These are phyloP conservation scores for Aspergillus sp. DNA, from an alignment of 2,329 filamentous ascomycete species.

Conservation along the genomic window DNA sequence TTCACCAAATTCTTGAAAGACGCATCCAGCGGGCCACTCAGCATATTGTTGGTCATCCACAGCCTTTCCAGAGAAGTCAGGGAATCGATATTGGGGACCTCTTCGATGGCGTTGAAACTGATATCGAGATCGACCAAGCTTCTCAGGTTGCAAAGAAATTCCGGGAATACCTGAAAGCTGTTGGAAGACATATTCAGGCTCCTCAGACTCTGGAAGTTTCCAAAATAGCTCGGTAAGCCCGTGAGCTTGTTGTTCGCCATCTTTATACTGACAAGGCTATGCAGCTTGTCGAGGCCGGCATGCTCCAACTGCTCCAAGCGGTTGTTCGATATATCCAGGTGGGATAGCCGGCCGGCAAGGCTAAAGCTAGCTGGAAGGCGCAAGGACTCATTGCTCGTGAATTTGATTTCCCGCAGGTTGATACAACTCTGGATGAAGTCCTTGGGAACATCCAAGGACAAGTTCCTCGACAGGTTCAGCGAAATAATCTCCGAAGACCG, in stretches of 20 bases:
- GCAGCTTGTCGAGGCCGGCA: constrained; percentile 66
- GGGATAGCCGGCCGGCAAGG: constrained; percentile 70
- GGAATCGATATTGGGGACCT: constrained; percentile 68
- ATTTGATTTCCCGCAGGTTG: constrained; percentile 89
- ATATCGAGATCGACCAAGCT: constrained; percentile 87
- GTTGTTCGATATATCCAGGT: constrained; percentile 92
- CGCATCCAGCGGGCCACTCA: constrained; percentile 64
- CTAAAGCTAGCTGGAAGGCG: constrained; percentile 76
- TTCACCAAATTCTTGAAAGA: constrained; percentile 63
- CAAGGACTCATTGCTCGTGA: constrained; percentile 84
- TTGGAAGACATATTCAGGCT: constrained; percentile 92
- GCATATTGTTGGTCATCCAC: constrained; percentile 89
- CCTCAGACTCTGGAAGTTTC: constrained; percentile 65
- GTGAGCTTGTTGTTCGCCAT: constrained; percentile 87
- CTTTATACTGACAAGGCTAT: constrained; percentile 75
- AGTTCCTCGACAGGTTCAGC: constrained; percentile 83
- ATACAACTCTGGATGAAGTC: constrained; percentile 94
- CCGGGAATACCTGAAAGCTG: constrained; percentile 72
- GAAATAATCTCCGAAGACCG: constrained; percentile 89
- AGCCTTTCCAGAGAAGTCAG: constrained; percentile 75
- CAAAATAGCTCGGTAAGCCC: constrained; percentile 71
- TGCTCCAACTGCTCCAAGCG: constrained; percentile 77
- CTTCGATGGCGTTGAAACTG: constrained; percentile 86
- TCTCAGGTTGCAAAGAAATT: constrained; percentile 71
- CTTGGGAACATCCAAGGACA: constrained; percentile 84